Conservation (phyloP, 2,329 filamentous ascomycete genomes). For the Exophiala mesophila region DNA sequence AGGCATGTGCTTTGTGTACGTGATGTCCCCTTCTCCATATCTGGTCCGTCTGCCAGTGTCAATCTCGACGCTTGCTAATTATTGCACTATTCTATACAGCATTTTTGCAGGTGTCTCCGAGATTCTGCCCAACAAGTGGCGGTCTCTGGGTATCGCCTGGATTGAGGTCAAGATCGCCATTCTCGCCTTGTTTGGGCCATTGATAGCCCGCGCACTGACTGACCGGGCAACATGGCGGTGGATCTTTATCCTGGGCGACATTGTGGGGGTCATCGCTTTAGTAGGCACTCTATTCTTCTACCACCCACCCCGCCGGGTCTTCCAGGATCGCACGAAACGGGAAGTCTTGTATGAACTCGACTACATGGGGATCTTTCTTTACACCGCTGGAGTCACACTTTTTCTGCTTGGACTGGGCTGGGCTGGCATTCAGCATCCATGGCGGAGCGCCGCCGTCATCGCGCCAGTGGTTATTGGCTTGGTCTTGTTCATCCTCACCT, state of each 20-base stretch:
- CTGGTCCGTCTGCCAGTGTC: neutral
- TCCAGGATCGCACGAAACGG: slow-evolving; percentile 24
- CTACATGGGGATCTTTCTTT: slow-evolving; percentile 42
- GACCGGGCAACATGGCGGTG: slow-evolving; percentile 3
- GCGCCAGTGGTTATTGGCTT: slow-evolving; percentile 37
- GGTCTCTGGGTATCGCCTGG: slow-evolving; percentile 1
- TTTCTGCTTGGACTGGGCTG: slow-evolving; percentile 42
- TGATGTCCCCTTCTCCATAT: neutral
- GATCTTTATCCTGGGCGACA: slow-evolving; percentile 6
- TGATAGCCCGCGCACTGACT: slow-evolving; percentile 1
- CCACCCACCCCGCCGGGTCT: slow-evolving; percentile 43
- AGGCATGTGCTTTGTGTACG: slow-evolving; percentile 22
- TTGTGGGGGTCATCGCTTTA: neutral
- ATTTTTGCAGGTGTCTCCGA: slow-evolving; percentile 4
- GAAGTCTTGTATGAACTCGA: slow-evolving; percentile 43
- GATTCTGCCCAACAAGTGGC: slow-evolving; percentile 5
- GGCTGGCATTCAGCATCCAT: slow-evolving; percentile 39
- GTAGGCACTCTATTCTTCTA: slow-evolving; percentile 36
- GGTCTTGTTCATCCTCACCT: slow-evolving; percentile 33
- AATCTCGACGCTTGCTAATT: neutral
- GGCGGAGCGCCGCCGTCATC: slow-evolving; percentile 37
- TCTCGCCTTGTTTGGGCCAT: neutral
- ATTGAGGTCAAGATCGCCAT: slow-evolving; percentile 1
- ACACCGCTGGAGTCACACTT: slow-evolving; percentile 36
- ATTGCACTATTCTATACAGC: too few species aligned